phyloP scores from a whole-genome alignment of 345 rosid species.

The Salix caprea region DNA sequence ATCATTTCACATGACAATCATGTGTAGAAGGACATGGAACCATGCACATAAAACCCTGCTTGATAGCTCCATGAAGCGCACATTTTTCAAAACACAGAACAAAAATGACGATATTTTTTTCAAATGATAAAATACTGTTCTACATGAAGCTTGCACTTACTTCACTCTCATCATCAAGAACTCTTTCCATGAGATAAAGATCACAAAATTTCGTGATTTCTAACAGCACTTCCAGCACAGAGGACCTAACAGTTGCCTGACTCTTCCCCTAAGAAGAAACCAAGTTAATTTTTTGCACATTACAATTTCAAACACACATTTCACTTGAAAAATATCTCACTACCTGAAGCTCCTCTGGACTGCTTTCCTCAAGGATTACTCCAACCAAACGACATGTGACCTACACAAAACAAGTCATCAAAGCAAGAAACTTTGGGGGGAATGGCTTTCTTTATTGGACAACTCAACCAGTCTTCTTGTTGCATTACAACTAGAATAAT shows the following conservation, averaged over 20 bases:
- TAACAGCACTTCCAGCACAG: slow-evolving; percentile 85
- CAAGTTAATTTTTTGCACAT: slow-evolving; percentile 6
- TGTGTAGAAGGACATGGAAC: background rate
- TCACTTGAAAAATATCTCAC: slow-evolving; percentile 10
- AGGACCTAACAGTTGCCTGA: slow-evolving; percentile 83
- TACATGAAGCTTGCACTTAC: slow-evolving; percentile 37
- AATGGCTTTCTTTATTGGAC: slow-evolving; percentile 4
- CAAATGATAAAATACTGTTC: background rate
- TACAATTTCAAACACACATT: slow-evolving; percentile 8
- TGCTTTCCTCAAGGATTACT: slow-evolving; percentile 81
- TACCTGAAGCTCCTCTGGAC: slow-evolving; percentile 86
- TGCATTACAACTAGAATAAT: background rate
- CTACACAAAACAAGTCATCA: slow-evolving; percentile 34
- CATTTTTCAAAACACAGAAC: background rate
- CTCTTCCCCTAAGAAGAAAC: slow-evolving; percentile 40
- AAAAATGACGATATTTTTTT: background rate
- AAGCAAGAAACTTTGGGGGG: background rate
- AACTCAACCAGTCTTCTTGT: background rate
- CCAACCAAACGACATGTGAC: slow-evolving; percentile 92
- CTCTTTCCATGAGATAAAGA: slow-evolving; percentile 99
- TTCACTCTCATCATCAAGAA: slow-evolving; percentile 84
- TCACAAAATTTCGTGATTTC: slow-evolving; percentile 90
- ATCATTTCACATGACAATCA: background rate
- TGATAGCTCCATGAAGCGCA: background rate
- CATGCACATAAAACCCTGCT: background rate